Evolutionary conservation across 768 basidiomycete genomes (phyloP).

Genomic region (Tubosaeta brunneosetosa): DNA sequence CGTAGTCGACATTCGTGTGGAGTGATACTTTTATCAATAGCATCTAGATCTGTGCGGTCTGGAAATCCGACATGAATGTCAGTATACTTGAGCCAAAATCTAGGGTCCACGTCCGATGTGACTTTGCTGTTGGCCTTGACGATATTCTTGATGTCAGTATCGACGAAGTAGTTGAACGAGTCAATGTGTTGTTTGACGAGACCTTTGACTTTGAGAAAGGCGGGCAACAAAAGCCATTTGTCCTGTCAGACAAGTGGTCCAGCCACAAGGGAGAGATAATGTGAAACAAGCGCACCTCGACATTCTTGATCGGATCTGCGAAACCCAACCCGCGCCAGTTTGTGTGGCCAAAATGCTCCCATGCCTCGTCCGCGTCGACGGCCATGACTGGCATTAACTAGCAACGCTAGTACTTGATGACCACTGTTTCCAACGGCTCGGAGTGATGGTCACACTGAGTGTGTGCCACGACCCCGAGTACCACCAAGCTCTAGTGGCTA

Average conservation of each 20-base stretch:
- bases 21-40: constrained; percentile 78
- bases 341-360: constrained; percentile 53
- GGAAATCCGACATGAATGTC: constrained; percentile 94
- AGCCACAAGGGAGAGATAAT: neutral
- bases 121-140: constrained; percentile 90
- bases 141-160: constrained; percentile 95
- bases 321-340: constrained; percentile 74
- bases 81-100: constrained; percentile 94
- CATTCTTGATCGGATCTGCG: constrained; percentile 85
- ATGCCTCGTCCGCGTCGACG: constrained; percentile 36
- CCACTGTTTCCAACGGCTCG: neutral
- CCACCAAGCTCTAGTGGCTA: neutral
- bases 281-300: constrained; percentile 62
- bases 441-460: too few relatives aligned
- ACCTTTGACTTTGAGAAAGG: constrained; percentile 95
- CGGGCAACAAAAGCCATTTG: constrained; percentile 97
- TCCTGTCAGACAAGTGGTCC: constrained; percentile 50
- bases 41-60: constrained; percentile 77
- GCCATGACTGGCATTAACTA: constrained; percentile 5
- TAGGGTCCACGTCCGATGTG: constrained; percentile 94
- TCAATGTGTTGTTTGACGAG: constrained; percentile 99
- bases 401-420: neutral
- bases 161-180: constrained; percentile 98
- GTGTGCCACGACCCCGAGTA: neutral
- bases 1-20: constrained; percentile 97